Percentiles rank a stretch among this genome's conserved stretches.
Conservation (phyloP, 495 filamentous ascomycete species). For the Daldinia loculata region DNA sequence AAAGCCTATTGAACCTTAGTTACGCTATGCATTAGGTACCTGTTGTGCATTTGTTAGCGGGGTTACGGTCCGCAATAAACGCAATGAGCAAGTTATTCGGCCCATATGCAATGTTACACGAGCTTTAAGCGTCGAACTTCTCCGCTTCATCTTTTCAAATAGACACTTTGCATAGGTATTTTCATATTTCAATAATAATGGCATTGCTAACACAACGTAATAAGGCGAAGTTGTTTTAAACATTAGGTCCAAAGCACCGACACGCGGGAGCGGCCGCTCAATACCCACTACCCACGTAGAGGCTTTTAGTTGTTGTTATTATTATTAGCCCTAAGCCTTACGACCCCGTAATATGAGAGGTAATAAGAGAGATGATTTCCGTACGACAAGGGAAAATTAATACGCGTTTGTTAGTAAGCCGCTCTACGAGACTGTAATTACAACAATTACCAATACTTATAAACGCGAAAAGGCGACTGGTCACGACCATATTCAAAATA, state of each 20-base stretch:
- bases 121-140: not conserved
- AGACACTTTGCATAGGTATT: not conserved
- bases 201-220: not conserved
- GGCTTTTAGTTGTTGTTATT: not conserved
- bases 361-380: not conserved
- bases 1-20: conserved; percentile 5
- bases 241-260: not conserved
- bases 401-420: not conserved
- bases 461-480: not conserved
- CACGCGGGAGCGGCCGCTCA: not conserved
- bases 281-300: conserved; percentile 1
- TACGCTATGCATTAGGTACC: not conserved
- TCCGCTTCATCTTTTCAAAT: not conserved
- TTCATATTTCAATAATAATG: not conserved
- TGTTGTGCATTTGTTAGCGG: not conserved
- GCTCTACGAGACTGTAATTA: not conserved
- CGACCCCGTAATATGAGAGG: not conserved
- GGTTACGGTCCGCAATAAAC: conserved; percentile 1
- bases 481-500: not conserved
- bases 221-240: not conserved
- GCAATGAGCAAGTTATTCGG: conserved; percentile 4
- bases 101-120: not conserved
- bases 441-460: not conserved
- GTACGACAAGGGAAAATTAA: not conserved
- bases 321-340: not conserved